These are phyloP conservation scores for Salix dunnii DNA, from an alignment of 345 rosid species.

Conservation along the genomic window DNA sequence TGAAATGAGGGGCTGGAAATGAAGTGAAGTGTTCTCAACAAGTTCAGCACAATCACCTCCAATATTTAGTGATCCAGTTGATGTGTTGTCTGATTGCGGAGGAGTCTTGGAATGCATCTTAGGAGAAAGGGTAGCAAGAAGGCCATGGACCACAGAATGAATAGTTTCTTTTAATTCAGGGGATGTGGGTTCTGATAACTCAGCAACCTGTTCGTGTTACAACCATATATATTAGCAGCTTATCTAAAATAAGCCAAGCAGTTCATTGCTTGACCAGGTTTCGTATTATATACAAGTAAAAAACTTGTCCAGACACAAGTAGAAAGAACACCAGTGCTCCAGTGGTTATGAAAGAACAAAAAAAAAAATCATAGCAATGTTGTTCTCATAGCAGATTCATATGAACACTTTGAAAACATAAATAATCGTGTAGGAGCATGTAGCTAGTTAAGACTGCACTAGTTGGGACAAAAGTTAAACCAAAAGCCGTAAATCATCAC, in stretches of 20 bases:
- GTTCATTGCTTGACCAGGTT: not conserved
- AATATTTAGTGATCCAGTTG: slow-evolving; percentile 42
- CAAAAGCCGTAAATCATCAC: slow-evolving; percentile 18
- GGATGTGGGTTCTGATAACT: slow-evolving; percentile 83
- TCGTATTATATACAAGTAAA: not conserved
- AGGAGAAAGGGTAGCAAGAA: slow-evolving; percentile 88
- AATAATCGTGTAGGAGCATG: slow-evolving; percentile 9
- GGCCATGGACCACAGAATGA: slow-evolving; percentile 83
- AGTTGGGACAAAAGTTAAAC: slow-evolving; percentile 20
- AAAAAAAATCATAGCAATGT: not conserved
- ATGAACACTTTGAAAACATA: slow-evolving; percentile 1
- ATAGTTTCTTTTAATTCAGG: slow-evolving; percentile 72
- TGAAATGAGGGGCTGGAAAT: slow-evolving; percentile 75
- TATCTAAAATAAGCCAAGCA: not conserved
- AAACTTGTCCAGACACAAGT: not conserved
- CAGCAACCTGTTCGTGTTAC: slow-evolving; percentile 65
- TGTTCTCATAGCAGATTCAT: not conserved
- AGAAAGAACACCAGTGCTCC: not conserved
- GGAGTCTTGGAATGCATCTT: slow-evolving; percentile 82
- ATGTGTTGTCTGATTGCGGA: slow-evolving; percentile 43
- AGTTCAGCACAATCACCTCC: slow-evolving; percentile 64
- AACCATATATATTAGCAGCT: not conserved
- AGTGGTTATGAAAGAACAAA: not conserved
- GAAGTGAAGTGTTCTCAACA: slow-evolving; percentile 78
- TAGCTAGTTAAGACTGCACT: slow-evolving; percentile 17